Evolutionary conservation across 1,139 yeast genomes (phyloP).

Genomic region (Candida sanyaensis): DNA sequence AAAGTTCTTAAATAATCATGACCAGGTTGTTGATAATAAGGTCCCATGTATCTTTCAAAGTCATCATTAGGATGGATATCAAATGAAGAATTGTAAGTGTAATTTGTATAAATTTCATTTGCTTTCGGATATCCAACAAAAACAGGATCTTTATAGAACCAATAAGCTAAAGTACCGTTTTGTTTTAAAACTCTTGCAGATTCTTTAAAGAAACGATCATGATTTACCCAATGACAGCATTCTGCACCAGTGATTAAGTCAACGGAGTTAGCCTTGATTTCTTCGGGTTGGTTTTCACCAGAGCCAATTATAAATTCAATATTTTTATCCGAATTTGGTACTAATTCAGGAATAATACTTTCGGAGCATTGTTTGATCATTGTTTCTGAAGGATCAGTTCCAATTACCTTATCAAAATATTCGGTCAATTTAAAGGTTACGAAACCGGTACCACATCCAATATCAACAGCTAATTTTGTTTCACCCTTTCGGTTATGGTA

Average conservation of each 20-base stretch:
- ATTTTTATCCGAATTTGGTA: slow-evolving; percentile 11
- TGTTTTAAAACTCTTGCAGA: slow-evolving; percentile 51
- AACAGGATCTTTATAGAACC: slow-evolving; percentile 79
- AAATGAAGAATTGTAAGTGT: slow-evolving; percentile 37
- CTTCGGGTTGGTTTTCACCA: slow-evolving; percentile 26
- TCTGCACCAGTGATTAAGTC: slow-evolving; percentile 77
- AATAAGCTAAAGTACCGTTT: slow-evolving; percentile 68
- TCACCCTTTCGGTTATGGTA: slow-evolving; percentile 26
- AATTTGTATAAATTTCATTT: slow-evolving; percentile 37
- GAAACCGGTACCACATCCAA: slow-evolving; percentile 88
- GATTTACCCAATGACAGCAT: slow-evolving; percentile 78
- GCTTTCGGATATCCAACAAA: slow-evolving; percentile 45
- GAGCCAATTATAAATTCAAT: slow-evolving; percentile 32
- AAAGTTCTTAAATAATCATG: slow-evolving; percentile 50
- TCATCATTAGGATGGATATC: slow-evolving; percentile 24
- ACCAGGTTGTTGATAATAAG: slow-evolving; percentile 79
- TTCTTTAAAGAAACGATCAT: slow-evolving; percentile 51
- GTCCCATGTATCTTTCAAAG: slow-evolving; percentile 55
- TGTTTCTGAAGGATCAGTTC: slow-evolving; percentile 64
- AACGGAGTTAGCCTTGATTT: slow-evolving; percentile 32
- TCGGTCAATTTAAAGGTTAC: slow-evolving; percentile 59
- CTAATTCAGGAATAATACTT: not conserved
- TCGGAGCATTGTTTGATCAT: slow-evolving; percentile 59
- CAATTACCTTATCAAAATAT: slow-evolving; percentile 52
- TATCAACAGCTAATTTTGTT: slow-evolving; percentile 51